A percentile compares a stretch with the other conserved stretches of the same genome.
These are phyloP conservation scores for Coniochaeta ligniaria DNA, from an alignment of 2,329 filamentous ascomycete genomes.

Conservation along the genomic window DNA sequence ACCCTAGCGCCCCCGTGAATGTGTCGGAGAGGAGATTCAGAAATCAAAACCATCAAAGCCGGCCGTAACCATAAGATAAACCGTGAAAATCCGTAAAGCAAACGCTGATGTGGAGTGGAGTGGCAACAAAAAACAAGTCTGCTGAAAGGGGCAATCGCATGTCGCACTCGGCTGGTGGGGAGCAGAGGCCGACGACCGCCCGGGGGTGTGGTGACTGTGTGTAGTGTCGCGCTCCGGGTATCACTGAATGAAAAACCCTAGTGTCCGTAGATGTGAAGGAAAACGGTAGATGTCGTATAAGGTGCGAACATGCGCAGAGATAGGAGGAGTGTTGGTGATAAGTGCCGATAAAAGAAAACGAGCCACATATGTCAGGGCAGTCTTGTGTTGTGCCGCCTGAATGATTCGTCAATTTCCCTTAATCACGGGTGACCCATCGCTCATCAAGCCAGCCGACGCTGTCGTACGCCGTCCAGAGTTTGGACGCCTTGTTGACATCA, in stretches of 20 bases:
- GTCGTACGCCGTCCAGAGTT: constrained; percentile 84
- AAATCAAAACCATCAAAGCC: constrained; percentile 3
- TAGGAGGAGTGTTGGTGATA: too few relatives aligned
- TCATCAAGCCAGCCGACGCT: constrained; percentile 74
- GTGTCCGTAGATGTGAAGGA: too few relatives aligned
- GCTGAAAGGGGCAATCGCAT: neutral
- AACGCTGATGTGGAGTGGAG: constrained; percentile 12
- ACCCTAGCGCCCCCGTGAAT: neutral
- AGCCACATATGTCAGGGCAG: too few relatives aligned
- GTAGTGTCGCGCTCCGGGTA: constrained; percentile 16
- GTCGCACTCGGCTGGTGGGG: neutral
- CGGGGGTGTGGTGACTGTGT: constrained; percentile 3
- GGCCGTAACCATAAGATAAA: neutral
- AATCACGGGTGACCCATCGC: constrained; percentile 5
- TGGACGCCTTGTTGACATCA: constrained; percentile 95
- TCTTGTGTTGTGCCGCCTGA: neutral
- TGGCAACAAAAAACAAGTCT: constrained; percentile 4
- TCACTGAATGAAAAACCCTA: constrained; percentile 10
- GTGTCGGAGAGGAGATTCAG: neutral
- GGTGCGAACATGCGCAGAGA: too few relatives aligned
- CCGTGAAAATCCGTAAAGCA: neutral
- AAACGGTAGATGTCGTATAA: too few relatives aligned
- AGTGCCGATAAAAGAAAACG: too few relatives aligned
- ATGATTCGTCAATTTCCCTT: neutral
- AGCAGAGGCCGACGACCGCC: neutral